Percentiles rank a stretch among this genome's conserved stretches.
Evolutionary conservation across 2,329 filamentous ascomycete species (phyloP).

Genomic region (Atkinsonella texensis): DNA sequence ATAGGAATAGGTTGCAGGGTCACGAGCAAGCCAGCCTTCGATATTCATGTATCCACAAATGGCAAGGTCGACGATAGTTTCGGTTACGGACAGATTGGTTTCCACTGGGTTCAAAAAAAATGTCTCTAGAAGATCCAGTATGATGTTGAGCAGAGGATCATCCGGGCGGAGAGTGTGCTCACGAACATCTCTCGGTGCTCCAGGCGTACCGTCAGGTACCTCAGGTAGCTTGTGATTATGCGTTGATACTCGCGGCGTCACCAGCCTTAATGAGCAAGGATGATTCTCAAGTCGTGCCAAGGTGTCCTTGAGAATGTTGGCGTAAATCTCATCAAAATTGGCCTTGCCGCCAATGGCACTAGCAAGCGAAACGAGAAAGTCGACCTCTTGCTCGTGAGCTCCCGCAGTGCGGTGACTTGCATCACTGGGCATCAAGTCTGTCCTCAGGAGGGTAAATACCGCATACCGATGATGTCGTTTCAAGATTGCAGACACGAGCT

Average conservation of each 20-base stretch:
- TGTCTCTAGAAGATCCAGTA: conserved; percentile 57
- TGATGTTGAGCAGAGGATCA: conserved; percentile 51
- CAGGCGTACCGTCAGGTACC: conserved; percentile 43
- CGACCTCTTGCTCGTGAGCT: conserved; percentile 62
- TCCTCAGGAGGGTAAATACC: conserved; percentile 61
- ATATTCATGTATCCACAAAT: conserved; percentile 75
- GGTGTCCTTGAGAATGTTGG: conserved; percentile 59
- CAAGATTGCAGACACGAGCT: conserved; percentile 75
- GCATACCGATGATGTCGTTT: conserved; percentile 83
- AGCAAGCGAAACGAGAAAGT: conserved; percentile 57
- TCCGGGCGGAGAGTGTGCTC: conserved; percentile 50
- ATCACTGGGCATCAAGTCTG: conserved; percentile 43
- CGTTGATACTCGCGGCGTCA: conserved; percentile 46
- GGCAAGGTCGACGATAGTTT: conserved; percentile 69
- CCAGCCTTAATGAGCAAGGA: conserved; percentile 57
- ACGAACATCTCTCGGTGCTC: conserved; percentile 47
- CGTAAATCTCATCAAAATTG: conserved; percentile 62
- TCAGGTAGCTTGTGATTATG: conserved; percentile 45
- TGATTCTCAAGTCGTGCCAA: conserved; percentile 58
- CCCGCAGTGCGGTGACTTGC: conserved; percentile 54
- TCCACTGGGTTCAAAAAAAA: conserved; percentile 90
- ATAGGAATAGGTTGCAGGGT: conserved; percentile 49
- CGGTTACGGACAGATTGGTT: conserved; percentile 79
- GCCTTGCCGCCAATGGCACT: conserved; percentile 55
- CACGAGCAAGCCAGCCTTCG: conserved; percentile 80